phyloP scores from a whole-genome alignment of 139 green algal genomes.

The Chlorella sp. region DNA sequence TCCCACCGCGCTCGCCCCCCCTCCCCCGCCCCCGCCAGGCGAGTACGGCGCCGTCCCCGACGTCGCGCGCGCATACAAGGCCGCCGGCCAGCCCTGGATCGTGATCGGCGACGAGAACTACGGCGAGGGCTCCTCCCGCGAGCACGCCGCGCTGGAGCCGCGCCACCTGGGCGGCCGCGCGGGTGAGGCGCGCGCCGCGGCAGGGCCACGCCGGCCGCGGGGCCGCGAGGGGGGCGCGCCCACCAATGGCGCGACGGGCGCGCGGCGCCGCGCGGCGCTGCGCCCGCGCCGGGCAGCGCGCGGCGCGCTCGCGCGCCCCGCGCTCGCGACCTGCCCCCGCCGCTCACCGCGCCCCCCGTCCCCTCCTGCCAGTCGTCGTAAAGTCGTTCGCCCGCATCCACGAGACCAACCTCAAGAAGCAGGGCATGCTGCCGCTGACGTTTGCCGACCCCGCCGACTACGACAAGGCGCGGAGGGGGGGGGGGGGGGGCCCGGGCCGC shows the following conservation, averaged over 20 bases:
- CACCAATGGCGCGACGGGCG: too few species aligned
- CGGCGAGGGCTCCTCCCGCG: conserved; percentile 83
- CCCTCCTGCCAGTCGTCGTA: too few species aligned
- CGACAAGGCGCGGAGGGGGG: conserved; percentile 70
- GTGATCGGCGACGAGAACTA: conserved; percentile 95
- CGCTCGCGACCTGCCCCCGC: too few species aligned
- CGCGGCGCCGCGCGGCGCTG: too few species aligned
- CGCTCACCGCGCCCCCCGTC: too few species aligned
- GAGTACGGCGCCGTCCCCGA: conserved; percentile 71
- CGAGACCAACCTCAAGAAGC: conserved; percentile 98
- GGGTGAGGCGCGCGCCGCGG: too few species aligned
- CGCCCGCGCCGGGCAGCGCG: too few species aligned
- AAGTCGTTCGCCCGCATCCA: conserved; percentile 97
- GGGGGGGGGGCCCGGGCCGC: too few species aligned
- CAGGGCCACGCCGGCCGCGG: too few species aligned
- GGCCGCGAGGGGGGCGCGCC: too few species aligned
- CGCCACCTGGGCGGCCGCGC: conserved; percentile 88
- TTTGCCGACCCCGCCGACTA: conserved; percentile 93
- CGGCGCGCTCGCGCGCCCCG: too few species aligned
- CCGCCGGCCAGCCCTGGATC: conserved; percentile 76
- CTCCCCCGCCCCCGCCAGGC: conserved; percentile 30
- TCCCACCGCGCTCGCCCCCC: neutral
- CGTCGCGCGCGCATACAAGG: conserved; percentile 85
- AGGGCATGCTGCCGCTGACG: conserved; percentile 86
- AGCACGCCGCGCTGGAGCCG: conserved; percentile 95